Evolutionary conservation across 768 basidiomycete species (phyloP), one percentile per base, ranked within the genome.

Genomic region (Mycena indigotica): DNA sequence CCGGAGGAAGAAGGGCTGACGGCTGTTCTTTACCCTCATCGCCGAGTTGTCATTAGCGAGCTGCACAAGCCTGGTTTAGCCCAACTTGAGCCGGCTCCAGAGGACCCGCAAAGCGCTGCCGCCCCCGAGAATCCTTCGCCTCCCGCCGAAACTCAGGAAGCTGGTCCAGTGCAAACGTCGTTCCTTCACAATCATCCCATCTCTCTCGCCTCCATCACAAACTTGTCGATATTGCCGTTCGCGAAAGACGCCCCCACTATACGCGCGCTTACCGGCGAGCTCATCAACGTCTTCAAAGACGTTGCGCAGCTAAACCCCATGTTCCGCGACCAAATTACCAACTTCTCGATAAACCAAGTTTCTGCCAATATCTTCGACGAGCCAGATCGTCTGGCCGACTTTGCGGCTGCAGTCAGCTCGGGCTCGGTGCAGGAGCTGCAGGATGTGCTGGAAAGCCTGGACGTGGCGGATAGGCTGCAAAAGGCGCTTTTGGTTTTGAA

Each of bases 301-400:
- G 97, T 98, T 58, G 95, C 95, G 0, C 93, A 95, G 70, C 83
- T 98, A 40, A 96, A 97, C 72, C 95, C 95, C 2, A 85, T 98
- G 63, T 98, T 98, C 87, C 90, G 95, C 40, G 96, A 98, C 77
- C 95, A 98, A 69, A 96, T 98, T 64, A 94, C 95, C 61, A 94
- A 93, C 70, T 97, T 97, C 72, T 91, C 91, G 16, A 94, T 96
- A 73, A 89, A 90, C 69, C 93, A 96, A 70, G 85, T 93, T 54
- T 89, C 94, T 2, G 83, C 89, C 8, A 97, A 94, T 73, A 91
- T 97, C 54, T 98, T 98, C 65, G 95, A 98, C 67, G 95, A 98
- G 67, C 96, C 96, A 0, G 95, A 97, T 72, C 95, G 95, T 69
- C 85, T 98, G 24, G 96, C 95, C 0, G 97, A 99, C 69, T 96